phyloP scores from a whole-genome alignment of 495 filamentous ascomycete genomes.

The Annulohypoxylon maeteangense region DNA sequence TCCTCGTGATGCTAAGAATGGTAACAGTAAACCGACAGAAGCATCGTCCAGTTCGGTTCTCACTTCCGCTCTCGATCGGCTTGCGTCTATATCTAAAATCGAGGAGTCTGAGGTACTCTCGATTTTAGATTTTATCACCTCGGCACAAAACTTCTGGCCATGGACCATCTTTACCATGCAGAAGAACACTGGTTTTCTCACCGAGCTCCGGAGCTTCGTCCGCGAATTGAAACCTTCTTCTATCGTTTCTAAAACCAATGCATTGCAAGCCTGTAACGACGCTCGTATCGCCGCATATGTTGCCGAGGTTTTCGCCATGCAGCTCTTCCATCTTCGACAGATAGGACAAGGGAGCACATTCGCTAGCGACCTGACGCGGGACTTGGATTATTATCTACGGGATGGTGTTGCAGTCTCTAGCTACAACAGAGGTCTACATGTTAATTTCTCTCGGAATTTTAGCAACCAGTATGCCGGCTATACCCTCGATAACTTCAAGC shows the following conservation, averaged over 20 bases:
- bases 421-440: conserved; percentile 88
- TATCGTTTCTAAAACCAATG: conserved; percentile 55
- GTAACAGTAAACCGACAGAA: conserved; percentile 60
- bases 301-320: conserved; percentile 90
- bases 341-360: conserved; percentile 70
- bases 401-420: conserved; percentile 76
- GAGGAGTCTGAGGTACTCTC: conserved; percentile 71
- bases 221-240: conserved; percentile 67
- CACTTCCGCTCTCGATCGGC: conserved; percentile 74
- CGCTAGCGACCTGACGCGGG: conserved; percentile 73
- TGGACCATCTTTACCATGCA: conserved; percentile 84
- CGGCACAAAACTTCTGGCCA: conserved; percentile 90
- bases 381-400: conserved; percentile 78
- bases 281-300: conserved; percentile 82
- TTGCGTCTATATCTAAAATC: conserved; percentile 73
- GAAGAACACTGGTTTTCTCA: conserved; percentile 77
- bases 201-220: conserved; percentile 73
- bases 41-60: conserved; percentile 70
- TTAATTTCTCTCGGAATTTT: conserved; percentile 86
- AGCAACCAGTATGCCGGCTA: conserved; percentile 76
- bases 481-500: conserved; percentile 77
- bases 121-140: conserved; percentile 85
- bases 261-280: conserved; percentile 64
- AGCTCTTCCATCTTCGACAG: conserved; percentile 83
- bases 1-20: conserved; percentile 75